Percentiles rank a stretch among this genome's conserved stretches.
Conservation (phyloP, 2,329 filamentous ascomycete species). For the Aspergillus luchuensis region DNA sequence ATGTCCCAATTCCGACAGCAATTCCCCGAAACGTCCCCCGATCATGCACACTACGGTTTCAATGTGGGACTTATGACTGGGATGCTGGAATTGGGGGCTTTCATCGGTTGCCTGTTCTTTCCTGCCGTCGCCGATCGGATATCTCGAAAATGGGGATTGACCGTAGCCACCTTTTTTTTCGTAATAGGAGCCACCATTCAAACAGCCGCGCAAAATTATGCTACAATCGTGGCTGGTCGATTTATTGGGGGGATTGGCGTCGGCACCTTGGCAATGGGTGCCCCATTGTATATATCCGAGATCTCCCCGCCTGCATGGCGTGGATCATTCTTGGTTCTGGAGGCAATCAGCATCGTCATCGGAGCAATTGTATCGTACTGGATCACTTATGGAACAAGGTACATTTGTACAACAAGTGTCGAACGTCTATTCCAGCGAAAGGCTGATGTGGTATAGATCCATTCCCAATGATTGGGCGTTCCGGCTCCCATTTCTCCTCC, state of each 20-base stretch:
- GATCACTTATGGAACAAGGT: constrained; percentile 54
- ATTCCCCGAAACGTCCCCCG: constrained; percentile 43
- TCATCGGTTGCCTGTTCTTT: constrained; percentile 43
- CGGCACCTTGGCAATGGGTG: constrained; percentile 42
- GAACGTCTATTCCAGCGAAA: neutral
- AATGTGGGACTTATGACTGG: constrained; percentile 38
- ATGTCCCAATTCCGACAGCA: constrained; percentile 50
- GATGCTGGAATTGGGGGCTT: constrained; percentile 48
- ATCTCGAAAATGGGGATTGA: constrained; percentile 47
- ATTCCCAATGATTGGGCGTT: constrained; percentile 43
- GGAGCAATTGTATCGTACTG: constrained; percentile 32
- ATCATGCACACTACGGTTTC: constrained; percentile 33
- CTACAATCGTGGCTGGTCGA: constrained; percentile 36
- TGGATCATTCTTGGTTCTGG: constrained; percentile 26
- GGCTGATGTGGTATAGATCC: neutral
- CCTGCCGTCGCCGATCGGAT: constrained; percentile 41
- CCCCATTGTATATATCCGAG: constrained; percentile 55
- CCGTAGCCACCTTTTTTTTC: constrained; percentile 38
- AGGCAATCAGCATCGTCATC: constrained; percentile 27
- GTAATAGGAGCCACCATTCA: constrained; percentile 49
- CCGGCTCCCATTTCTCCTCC: constrained; percentile 51
- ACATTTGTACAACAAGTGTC: neutral
- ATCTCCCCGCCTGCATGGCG: constrained; percentile 37
- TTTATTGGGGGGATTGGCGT: constrained; percentile 44
- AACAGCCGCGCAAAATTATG: constrained; percentile 29